Conservation (phyloP, 352 stramenopile species). For the Phytophthora sansomeana region DNA sequence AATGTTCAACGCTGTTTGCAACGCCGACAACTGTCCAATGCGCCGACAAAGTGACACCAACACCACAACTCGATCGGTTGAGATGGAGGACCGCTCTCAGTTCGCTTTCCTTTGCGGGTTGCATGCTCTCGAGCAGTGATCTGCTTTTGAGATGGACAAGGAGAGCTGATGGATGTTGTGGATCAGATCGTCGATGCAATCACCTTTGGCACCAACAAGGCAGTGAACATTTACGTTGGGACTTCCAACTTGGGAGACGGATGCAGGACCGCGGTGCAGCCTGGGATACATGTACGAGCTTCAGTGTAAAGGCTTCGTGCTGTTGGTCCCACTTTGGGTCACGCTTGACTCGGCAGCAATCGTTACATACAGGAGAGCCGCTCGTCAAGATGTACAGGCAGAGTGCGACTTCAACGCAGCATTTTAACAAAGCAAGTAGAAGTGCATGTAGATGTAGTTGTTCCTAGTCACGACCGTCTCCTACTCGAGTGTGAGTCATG, state of each 20-base stretch:
- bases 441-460: too few relatives aligned
- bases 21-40: not conserved
- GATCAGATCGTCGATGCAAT: not conserved
- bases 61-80: too few relatives aligned
- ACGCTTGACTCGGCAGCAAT: constrained; percentile 5
- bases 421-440: too few relatives aligned
- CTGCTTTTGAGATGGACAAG: constrained; percentile 6
- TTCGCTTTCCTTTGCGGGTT: constrained; percentile 7
- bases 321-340: constrained; percentile 13
- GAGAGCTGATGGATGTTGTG: constrained; percentile 9
- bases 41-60: too few relatives aligned
- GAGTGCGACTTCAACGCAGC: not conserved
- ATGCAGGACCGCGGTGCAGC: constrained; percentile 1
- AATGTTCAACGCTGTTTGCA: not conserved
- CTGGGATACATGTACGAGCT: not conserved
- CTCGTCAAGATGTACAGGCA: constrained; percentile 30
- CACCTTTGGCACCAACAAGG: too few relatives aligned
- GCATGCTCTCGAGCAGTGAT: constrained; percentile 29
- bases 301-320: constrained; percentile 4
- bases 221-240: too few relatives aligned
- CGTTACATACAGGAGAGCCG: constrained; percentile 17
- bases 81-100: not conserved
- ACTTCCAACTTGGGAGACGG: too few relatives aligned
- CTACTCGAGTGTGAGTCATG: constrained; percentile 19
- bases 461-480: too few relatives aligned